phyloP scores from a whole-genome alignment of 2,329 filamentous ascomycete genomes.

The Diaporthe helianthi region DNA sequence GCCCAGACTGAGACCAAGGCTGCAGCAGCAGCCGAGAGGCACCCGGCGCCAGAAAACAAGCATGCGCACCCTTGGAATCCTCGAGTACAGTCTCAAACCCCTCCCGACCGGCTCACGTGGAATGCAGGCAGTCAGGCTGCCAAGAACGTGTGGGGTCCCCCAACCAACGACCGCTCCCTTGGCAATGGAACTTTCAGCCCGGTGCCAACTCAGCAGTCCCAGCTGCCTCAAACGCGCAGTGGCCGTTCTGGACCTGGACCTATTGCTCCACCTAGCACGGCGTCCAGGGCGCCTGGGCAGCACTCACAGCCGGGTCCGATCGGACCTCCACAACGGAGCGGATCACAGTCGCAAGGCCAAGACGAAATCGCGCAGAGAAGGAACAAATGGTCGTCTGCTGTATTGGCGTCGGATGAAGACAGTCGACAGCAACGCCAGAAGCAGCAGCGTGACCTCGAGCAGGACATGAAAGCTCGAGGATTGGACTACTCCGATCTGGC shows the following conservation, averaged over 20 bases:
- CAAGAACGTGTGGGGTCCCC: slow-evolving; percentile 77
- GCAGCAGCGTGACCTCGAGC: slow-evolving; percentile 51
- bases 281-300: slow-evolving; percentile 36
- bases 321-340: slow-evolving; percentile 40
- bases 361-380: slow-evolving; percentile 25
- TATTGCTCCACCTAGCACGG: slow-evolving; percentile 47
- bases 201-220: slow-evolving; percentile 50
- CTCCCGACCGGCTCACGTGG: slow-evolving; percentile 61
- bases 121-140: slow-evolving; percentile 51
- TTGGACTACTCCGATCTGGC: slow-evolving; percentile 53
- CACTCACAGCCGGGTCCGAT: slow-evolving; percentile 39
- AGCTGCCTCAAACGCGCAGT: slow-evolving; percentile 43
- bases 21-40: slow-evolving; percentile 26
- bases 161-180: slow-evolving; percentile 73
- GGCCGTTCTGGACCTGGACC: slow-evolving; percentile 50
- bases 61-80: slow-evolving; percentile 49
- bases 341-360: slow-evolving; percentile 19
- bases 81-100: slow-evolving; percentile 42
- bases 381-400: slow-evolving; percentile 38
- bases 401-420: slow-evolving; percentile 51
- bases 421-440: slow-evolving; percentile 48
- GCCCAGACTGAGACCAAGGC: slow-evolving; percentile 27
- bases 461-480: slow-evolving; percentile 53
- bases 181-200: slow-evolving; percentile 80
- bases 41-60: slow-evolving; percentile 41